phyloP scores from a whole-genome alignment of 179 eudicot species.

The Beta macrorhiza region DNA sequence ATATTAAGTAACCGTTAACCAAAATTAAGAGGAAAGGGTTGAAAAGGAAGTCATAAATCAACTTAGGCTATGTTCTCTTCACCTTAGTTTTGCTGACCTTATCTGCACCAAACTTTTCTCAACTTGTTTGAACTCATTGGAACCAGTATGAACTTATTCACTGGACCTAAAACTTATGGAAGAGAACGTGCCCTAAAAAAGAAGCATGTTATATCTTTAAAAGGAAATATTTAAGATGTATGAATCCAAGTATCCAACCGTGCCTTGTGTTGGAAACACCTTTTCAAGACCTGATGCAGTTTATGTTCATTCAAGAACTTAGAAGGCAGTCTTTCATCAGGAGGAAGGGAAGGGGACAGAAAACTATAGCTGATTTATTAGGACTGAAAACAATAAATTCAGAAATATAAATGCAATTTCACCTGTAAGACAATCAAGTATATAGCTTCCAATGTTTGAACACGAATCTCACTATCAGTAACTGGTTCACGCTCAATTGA shows the following conservation, averaged over 20 bases:
- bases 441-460: slow-evolving; percentile 82
- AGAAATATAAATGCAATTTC: neutral
- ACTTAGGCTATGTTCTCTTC: neutral
- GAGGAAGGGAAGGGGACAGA: neutral
- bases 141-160: too few relatives aligned
- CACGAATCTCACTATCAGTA: slow-evolving; percentile 75
- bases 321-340: neutral
- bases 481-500: slow-evolving; percentile 85
- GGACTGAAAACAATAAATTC: neutral
- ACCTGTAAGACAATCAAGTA: slow-evolving; percentile 84
- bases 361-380: neutral
- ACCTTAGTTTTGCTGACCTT: too few relatives aligned
- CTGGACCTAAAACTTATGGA: too few relatives aligned
- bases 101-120: too few relatives aligned
- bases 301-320: neutral
- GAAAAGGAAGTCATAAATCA: neutral
- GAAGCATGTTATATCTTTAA: neutral
- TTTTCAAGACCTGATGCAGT: neutral
- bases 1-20: neutral
- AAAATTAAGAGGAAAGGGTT: neutral
- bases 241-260: neutral
- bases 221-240: neutral
- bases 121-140: too few relatives aligned
- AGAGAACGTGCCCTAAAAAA: neutral
- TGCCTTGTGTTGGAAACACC: neutral